Base-by-base conservation (phyloP, 129 eudicot species). In the Scalesia atractyloides region DNA sequence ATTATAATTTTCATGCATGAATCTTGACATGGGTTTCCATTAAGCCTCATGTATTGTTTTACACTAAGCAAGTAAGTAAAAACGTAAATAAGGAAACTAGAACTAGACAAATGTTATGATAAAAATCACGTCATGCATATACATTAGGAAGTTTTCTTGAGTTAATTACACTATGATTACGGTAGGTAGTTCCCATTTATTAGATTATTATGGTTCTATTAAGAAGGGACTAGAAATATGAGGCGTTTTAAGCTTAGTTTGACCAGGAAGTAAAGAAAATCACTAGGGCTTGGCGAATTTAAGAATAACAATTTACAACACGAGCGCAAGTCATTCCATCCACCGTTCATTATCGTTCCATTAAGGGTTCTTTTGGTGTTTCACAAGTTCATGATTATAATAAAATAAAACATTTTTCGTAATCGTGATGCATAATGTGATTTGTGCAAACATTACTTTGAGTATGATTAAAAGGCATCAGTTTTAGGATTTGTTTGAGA, bases 91-190 rank as follows among this genome's bases (percentile, higher is more conserved):
- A 64, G 69, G 69, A 64, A 24, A 24, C 30, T 24, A 24, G 1
- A 64, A 46, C 50, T 64, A 19, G 50, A 64, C 47, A 18, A n/a
- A 16, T 17, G 24, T 64, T 19, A 41, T 17, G 52, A 64, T 64
- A 41, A 64, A 0, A 51, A 64, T 19, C 52, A 12, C 16, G 34
- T 64, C 17, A 10, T 41, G 36, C 52, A 64, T 17, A 17, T 16
- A 41, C 69, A 64, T 64, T 64, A 39, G 51, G 69, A 41, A 64
- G 69, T 64, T 64, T 64, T 50, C 8, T 64, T 64, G 10, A 22
- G 37, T 19, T 58, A 58, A 58, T 58, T 13, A 64, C 41, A 60
- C 17, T 64, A 43, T 36, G 15, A 64, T 39, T 37, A 37, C 69
- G 51, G 43, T 46, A 64, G 51, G 30, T 37, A 64, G 69, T 64